Percentiles rank a stretch among this genome's conserved stretches.
These are phyloP conservation scores for Solanum arcanum DNA, from an alignment of 257 asterid genomes.

Conservation along the genomic window DNA sequence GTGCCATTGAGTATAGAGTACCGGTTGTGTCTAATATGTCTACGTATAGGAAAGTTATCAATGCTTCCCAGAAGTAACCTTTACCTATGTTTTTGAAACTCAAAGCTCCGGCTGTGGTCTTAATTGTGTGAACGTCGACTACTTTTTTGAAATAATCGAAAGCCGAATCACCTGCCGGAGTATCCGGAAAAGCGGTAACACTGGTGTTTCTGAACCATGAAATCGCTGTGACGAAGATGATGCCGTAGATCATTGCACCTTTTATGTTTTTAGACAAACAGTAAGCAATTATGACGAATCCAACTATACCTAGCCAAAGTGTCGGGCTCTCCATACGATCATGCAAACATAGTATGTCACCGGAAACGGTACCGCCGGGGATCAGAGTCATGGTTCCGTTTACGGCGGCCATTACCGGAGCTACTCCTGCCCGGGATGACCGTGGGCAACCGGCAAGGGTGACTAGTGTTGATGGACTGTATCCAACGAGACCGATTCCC, in stretches of 20 bases:
- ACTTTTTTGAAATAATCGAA: slow-evolving; percentile 53
- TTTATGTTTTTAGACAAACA: slow-evolving; percentile 63
- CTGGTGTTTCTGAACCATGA: slow-evolving; percentile 82
- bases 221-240: slow-evolving; percentile 69
- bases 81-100: slow-evolving; percentile 59
- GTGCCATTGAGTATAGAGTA: slow-evolving; percentile 75
- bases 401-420: slow-evolving; percentile 34
- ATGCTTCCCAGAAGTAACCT: slow-evolving; percentile 72
- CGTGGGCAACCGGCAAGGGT: slow-evolving; percentile 84
- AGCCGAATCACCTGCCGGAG: slow-evolving; percentile 51
- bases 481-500: slow-evolving; percentile 71
- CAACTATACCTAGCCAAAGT: slow-evolving; percentile 74
- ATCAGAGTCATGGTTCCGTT: slow-evolving; percentile 56
- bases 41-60: slow-evolving; percentile 68
- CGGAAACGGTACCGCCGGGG: slow-evolving; percentile 65
- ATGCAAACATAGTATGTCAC: slow-evolving; percentile 59
- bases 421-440: slow-evolving; percentile 41
- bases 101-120: slow-evolving; percentile 71
- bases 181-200: slow-evolving; percentile 61
- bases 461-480: slow-evolving; percentile 68
- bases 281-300: slow-evolving; percentile 68
- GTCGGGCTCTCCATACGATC: slow-evolving; percentile 90
- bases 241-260: slow-evolving; percentile 90
- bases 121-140: slow-evolving; percentile 59
- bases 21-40: slow-evolving; percentile 89